Conservation (phyloP, 1,284 basidiomycete species). For the Ustilago curta region DNA sequence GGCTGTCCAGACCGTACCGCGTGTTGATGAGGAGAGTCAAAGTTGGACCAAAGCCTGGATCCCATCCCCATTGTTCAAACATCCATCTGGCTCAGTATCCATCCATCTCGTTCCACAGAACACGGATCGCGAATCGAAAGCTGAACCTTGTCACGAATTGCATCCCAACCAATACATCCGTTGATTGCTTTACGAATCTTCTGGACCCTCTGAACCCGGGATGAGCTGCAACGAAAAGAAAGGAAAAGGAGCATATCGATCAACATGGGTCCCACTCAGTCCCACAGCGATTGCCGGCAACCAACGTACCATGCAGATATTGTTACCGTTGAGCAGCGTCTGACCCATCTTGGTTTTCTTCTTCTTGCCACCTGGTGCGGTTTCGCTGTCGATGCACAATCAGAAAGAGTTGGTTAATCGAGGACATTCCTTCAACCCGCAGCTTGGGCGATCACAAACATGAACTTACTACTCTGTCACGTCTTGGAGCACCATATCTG, state of each 20-base stretch:
- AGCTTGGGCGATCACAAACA: too few relatives aligned
- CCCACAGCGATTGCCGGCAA: too few relatives aligned
- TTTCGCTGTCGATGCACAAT: slow-evolving; percentile 75
- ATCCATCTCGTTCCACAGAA: not conserved
- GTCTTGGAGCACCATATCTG: slow-evolving; percentile 98
- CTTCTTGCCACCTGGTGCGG: slow-evolving; percentile 82
- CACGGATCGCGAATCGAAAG: too few relatives aligned
- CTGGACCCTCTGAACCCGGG: slow-evolving; percentile 53
- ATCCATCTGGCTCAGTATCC: not conserved
- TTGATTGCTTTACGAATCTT: slow-evolving; percentile 29
- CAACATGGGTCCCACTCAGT: too few relatives aligned
- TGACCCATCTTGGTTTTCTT: slow-evolving; percentile 85
- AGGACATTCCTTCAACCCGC: too few relatives aligned
- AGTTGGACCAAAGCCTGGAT: not conserved
- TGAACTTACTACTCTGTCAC: slow-evolving; percentile 89
- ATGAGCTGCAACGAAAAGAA: too few relatives aligned
- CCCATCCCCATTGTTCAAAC: not conserved
- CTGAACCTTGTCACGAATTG: too few relatives aligned
- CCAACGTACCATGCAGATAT: slow-evolving; percentile 99
- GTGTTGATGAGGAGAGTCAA: not conserved
- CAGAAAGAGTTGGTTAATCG: too few relatives aligned
- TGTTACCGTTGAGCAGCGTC: slow-evolving; percentile 95
- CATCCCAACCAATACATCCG: too few relatives aligned
- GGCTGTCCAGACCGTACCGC: too few relatives aligned
- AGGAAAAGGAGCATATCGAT: too few relatives aligned